Percentiles rank a stretch among this genome's conserved stretches.
phyloP scores from a whole-genome alignment of 208 protist species.

The Leishmania tarentolae region DNA sequence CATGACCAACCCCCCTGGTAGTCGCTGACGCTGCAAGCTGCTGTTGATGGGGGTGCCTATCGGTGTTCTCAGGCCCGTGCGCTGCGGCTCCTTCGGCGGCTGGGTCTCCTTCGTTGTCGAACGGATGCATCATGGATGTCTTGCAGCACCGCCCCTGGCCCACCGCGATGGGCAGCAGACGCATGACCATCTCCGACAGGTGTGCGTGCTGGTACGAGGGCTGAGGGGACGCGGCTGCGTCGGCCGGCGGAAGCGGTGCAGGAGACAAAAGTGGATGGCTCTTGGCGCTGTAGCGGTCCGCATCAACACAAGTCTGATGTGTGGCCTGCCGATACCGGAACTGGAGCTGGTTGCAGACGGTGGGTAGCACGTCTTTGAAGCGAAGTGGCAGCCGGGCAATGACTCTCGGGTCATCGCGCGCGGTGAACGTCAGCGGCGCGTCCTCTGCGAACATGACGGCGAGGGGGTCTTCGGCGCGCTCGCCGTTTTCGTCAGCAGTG shows the following conservation, averaged over 20 bases:
- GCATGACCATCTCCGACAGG: conserved; percentile 18
- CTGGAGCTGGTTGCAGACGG: conserved; percentile 22
- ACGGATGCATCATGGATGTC: conserved; percentile 19
- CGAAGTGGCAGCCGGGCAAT: conserved; percentile 23
- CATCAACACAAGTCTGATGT: conserved; percentile 21
- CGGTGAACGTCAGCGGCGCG: conserved; percentile 30
- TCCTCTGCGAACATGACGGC: conserved; percentile 14
- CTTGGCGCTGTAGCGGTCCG: neutral
- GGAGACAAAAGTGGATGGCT: neutral
- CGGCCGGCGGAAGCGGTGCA: neutral
- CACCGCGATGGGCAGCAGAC: conserved; percentile 25
- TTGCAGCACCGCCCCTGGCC: conserved; percentile 19
- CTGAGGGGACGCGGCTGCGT: neutral
- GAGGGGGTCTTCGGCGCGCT: conserved; percentile 14
- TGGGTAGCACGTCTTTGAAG: conserved; percentile 22
- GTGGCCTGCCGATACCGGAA: conserved; percentile 29
- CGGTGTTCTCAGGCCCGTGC: neutral
- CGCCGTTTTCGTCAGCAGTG: neutral
- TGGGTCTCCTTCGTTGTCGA: neutral
- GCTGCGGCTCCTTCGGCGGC: neutral
- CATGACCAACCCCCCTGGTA: neutral
- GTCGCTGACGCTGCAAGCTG: neutral
- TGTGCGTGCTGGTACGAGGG: conserved; percentile 3
- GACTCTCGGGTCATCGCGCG: conserved; percentile 24
- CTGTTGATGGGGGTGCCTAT: neutral